Evolutionary conservation across 2,329 filamentous ascomycete genomes (phyloP).

Genomic region (Diaporthe caulivora): DNA sequence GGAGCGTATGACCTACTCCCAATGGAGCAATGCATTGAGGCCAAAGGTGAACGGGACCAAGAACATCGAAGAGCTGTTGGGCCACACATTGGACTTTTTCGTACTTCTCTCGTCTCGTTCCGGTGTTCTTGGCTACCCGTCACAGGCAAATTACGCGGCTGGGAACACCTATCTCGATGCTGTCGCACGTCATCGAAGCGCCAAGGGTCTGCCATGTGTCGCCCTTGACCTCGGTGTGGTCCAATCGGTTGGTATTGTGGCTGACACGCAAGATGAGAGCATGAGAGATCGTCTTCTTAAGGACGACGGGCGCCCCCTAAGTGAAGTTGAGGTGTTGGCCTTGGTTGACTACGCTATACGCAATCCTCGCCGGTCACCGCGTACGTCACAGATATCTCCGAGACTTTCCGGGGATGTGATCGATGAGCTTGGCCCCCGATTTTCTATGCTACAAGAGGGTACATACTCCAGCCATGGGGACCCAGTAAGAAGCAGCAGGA

Average conservation of each 20-base stretch:
- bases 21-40: neutral
- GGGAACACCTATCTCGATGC: conserved; percentile 52
- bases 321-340: neutral
- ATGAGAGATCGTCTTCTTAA: neutral
- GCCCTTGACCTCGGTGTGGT: neutral
- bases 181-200: conserved; percentile 48
- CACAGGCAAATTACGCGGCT: conserved; percentile 51
- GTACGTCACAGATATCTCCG: neutral
- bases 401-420: accelerated
- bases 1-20: neutral
- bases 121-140: neutral
- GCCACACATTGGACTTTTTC: conserved; percentile 51
- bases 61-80: conserved; percentile 52
- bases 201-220: conserved; percentile 48
- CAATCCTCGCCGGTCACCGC: neutral
- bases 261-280: neutral
- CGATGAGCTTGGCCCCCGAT: neutral
- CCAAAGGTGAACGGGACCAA: neutral
- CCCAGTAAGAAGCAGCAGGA: neutral
- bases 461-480: neutral
- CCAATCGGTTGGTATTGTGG: neutral
- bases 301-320: neutral
- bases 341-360: neutral
- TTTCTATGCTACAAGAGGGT: neutral
- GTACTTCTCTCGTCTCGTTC: conserved; percentile 38